Evolutionary conservation across 805 yeast genomes (phyloP).

Genomic region (Cyberlindnera saturnus): DNA sequence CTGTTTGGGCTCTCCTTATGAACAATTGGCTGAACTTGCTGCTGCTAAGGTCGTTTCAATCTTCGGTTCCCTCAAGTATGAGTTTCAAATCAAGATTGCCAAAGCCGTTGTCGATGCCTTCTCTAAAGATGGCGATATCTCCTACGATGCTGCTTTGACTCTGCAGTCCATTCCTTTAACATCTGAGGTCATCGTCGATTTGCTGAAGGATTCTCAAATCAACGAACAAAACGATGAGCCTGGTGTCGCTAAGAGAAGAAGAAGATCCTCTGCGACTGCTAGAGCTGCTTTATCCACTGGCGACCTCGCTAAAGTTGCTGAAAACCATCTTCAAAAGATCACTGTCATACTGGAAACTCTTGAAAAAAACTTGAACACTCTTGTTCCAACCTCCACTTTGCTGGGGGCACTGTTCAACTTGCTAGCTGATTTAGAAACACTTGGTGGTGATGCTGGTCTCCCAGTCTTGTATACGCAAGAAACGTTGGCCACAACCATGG

Average conservation of each 20-base stretch:
- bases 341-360: slow-evolving; percentile 76
- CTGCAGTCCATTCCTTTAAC: slow-evolving; percentile 50
- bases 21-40: slow-evolving; percentile 41
- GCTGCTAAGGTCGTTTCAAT: slow-evolving; percentile 46
- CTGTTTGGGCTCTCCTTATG: slow-evolving; percentile 41
- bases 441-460: slow-evolving; percentile 85
- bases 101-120: slow-evolving; percentile 55
- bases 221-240: slow-evolving; percentile 35
- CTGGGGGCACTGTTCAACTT: slow-evolving; percentile 51
- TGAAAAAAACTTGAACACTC: slow-evolving; percentile 39
- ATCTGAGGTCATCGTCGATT: slow-evolving; percentile 48
- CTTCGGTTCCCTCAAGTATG: slow-evolving; percentile 51
- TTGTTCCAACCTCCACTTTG: slow-evolving; percentile 35
- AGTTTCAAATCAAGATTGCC: slow-evolving; percentile 51
- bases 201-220: slow-evolving; percentile 56
- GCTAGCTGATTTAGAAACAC: slow-evolving; percentile 69
- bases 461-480: slow-evolving; percentile 92
- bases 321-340: slow-evolving; percentile 67
- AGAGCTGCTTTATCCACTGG: slow-evolving; percentile 67
- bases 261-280: slow-evolving; percentile 72
- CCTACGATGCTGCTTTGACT: slow-evolving; percentile 48
- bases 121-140: slow-evolving; percentile 31
- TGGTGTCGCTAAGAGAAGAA: slow-evolving; percentile 67
- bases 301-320: slow-evolving; percentile 69
- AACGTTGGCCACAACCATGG: slow-evolving; percentile 81